Evolutionary conservation across 2,329 filamentous ascomycete species (phyloP).

Genomic region (Bipolaris cookei): DNA sequence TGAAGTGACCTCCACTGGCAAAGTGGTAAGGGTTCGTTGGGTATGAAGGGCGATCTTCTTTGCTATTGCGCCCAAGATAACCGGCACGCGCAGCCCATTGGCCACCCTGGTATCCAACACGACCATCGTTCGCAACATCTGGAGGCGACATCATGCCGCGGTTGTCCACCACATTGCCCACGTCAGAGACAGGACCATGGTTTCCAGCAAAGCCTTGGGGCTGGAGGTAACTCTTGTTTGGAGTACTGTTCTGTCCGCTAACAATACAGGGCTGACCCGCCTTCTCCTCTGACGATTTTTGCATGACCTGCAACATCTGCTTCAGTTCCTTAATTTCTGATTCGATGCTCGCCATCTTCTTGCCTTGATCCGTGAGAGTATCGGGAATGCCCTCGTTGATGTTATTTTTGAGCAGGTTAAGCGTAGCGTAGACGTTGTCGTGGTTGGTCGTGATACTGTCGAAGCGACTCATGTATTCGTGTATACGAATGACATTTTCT

Average conservation of each 20-base stretch:
- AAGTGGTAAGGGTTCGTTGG: slow-evolving; percentile 32
- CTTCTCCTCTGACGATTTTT: slow-evolving; percentile 27
- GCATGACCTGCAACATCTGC: slow-evolving; percentile 31
- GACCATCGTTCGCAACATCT: slow-evolving; percentile 26
- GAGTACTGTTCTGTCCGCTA: slow-evolving; percentile 4
- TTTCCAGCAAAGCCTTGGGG: slow-evolving; percentile 31
- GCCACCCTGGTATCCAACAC: slow-evolving; percentile 20
- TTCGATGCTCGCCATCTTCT: slow-evolving; percentile 34
- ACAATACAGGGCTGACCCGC: slow-evolving; percentile 2
- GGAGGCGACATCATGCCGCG: slow-evolving; percentile 14
- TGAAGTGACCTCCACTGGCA: slow-evolving; percentile 21
- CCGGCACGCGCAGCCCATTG: slow-evolving; percentile 23
- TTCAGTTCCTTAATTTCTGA: slow-evolving; percentile 36
- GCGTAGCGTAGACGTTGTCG: slow-evolving; percentile 27
- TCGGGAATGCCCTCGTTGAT: slow-evolving; percentile 36
- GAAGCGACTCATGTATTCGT: slow-evolving; percentile 14
- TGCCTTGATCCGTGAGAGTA: slow-evolving; percentile 31
- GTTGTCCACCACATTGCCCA: slow-evolving; percentile 16
- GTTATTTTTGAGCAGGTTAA: slow-evolving; percentile 36
- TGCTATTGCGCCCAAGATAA: slow-evolving; percentile 28
- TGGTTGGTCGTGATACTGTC: slow-evolving; percentile 13
- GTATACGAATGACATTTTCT: slow-evolving; percentile 29
- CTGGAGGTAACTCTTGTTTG: slow-evolving; percentile 30
- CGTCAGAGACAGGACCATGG: slow-evolving; percentile 24
- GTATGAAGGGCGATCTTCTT: slow-evolving; percentile 31